Base-by-base conservation (phyloP, 176 grass and related monocot genomes). In the Rhynchospora tenuis region DNA sequence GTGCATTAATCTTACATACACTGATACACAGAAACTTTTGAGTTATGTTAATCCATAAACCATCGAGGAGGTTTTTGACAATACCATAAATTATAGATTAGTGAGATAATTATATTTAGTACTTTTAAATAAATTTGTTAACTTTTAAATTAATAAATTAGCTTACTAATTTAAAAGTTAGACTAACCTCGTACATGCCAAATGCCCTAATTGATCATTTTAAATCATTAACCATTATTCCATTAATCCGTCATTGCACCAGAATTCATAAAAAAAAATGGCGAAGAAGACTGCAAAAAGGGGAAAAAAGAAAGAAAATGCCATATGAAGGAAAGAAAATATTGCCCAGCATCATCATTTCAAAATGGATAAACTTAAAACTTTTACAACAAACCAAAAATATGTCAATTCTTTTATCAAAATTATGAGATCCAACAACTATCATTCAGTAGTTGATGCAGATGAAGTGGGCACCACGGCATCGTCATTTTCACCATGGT, bases 401-500 rank as follows among this genome's bases (percentile, higher is more conserved):
- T 55, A 44, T 38, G 16, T 29, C 19, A 54, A 81, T 16, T 38
- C 5, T 38, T 38, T 38, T 38, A 60, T 38, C 66, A 33, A 61
- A 22, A 20, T 82, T 52, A 82, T 48, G 29, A 65, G 42, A 60
- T 81, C 22, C 20, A 48, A 47, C 42, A 42, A 79, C 29, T 66
- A 66, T 82, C 62, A 44, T 82, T 82, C 52, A 24, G 28, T 45
- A 62, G 17, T 61, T 0, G 29, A 60, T 22, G 78, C 56, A 81
- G 77, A 85, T 83, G 27, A 66, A 48, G 27, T 77, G 9, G 60
- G 59, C 62, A 58, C 28, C 17, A 67, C 43, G 66, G 81, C 48
- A 88, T 27, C 31, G 81, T 86, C 31, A 42, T 33, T 57, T 22
- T 88, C 90, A 66, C 80, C 80, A 64, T 80, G 85, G 80, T 89